Conservation (phyloP, 2,329 filamentous ascomycete genomes). For the Fusarium transvaalense region DNA sequence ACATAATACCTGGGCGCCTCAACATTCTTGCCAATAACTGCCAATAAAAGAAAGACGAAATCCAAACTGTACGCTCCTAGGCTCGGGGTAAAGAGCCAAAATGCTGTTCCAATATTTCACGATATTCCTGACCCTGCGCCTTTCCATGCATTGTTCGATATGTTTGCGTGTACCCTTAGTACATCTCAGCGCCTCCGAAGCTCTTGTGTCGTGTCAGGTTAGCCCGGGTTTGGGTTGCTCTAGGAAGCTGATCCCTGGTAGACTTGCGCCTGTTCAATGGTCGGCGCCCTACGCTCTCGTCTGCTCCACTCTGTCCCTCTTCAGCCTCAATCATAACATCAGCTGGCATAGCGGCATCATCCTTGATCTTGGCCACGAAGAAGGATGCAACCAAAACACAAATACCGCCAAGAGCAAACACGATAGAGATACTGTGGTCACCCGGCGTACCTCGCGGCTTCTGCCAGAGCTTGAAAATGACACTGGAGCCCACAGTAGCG, state of each 20-base stretch:
- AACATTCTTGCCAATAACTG: constrained; percentile 9
- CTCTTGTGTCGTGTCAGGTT: constrained; percentile 63
- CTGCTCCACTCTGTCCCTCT: constrained; percentile 58
- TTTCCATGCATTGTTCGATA: constrained; percentile 7
- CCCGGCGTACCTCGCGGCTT: constrained; percentile 87
- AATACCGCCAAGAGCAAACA: constrained; percentile 84
- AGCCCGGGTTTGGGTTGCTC: constrained; percentile 61
- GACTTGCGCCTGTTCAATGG: constrained; percentile 53
- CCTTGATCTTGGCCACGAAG: constrained; percentile 75
- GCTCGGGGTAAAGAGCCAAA: constrained; percentile 24
- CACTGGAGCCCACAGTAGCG: constrained; percentile 84
- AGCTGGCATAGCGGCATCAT: constrained; percentile 62
- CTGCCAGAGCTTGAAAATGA: constrained; percentile 87
- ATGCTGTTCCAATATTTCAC: constrained; percentile 19
- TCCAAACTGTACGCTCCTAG: constrained; percentile 21
- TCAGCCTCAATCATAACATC: constrained; percentile 59
- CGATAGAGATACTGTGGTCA: constrained; percentile 88
- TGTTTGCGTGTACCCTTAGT: constrained; percentile 15
- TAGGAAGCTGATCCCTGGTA: constrained; percentile 58
- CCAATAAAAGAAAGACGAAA: constrained; percentile 3
- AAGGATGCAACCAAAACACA: constrained; percentile 83
- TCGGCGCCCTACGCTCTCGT: constrained; percentile 14
- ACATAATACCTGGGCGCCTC: constrained; percentile 10
- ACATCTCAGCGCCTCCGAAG: constrained; percentile 61
- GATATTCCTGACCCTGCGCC: constrained; percentile 18